These are phyloP conservation scores for Taphrina wiesneri DNA, from an alignment of 1,139 yeast genomes.

Conservation along the genomic window DNA sequence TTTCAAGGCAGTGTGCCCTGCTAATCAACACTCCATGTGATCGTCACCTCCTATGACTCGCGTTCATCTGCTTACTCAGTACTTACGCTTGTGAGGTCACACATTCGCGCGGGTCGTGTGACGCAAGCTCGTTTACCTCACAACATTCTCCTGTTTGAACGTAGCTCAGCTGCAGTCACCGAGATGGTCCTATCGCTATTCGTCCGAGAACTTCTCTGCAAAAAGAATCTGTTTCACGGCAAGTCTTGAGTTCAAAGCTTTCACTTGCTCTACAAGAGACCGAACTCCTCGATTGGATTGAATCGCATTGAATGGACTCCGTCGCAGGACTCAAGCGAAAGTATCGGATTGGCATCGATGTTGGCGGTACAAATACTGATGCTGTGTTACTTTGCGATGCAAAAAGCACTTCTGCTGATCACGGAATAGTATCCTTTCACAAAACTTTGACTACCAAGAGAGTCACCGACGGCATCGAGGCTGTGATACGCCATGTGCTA, in stretches of 20 bases:
- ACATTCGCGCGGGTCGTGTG: too few species aligned
- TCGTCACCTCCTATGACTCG: background rate
- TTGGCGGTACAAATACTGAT: conserved; percentile 56
- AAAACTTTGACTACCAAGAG: conserved; percentile 52
- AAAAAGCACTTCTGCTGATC: conserved; percentile 39
- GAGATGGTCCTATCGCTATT: too few species aligned
- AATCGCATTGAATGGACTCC: background rate
- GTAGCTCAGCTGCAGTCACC: too few species aligned
- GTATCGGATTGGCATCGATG: conserved; percentile 51
- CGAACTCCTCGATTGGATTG: background rate
- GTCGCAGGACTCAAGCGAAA: background rate
- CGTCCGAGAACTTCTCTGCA: too few species aligned
- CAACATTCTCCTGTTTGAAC: too few species aligned
- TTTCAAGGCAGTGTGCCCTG: background rate
- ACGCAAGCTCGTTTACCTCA: too few species aligned
- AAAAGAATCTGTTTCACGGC: too few species aligned
- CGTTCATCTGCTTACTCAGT: too few species aligned
- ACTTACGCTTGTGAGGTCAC: background rate
- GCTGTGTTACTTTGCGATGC: conserved; percentile 51
- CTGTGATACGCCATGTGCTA: conserved; percentile 47
- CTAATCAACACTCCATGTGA: background rate
- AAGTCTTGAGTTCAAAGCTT: too few species aligned
- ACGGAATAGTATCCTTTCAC: conserved; percentile 50
- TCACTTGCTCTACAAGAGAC: too few species aligned
- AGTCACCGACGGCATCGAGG: conserved; percentile 51